Percentiles rank a stretch among this genome's conserved stretches.
Evolutionary conservation across 2,329 filamentous ascomycete species (phyloP).

Genomic region (Fusarium sp.): DNA sequence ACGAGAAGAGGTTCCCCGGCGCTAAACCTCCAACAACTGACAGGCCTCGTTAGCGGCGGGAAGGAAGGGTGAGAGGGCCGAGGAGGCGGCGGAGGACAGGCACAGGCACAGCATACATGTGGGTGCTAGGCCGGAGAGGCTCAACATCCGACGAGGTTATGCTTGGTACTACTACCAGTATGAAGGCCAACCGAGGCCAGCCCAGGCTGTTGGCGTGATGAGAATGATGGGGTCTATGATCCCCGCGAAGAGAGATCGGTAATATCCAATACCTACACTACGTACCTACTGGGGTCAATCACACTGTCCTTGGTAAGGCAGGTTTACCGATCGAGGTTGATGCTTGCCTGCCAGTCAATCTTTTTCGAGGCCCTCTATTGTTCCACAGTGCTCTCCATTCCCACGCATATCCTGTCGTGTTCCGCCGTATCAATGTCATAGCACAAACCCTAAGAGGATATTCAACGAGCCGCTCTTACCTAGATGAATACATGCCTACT

Average conservation of each 20-base stretch:
- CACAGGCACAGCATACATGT: conserved; percentile 10
- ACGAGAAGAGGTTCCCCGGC: conserved; percentile 37
- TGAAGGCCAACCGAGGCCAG: neutral
- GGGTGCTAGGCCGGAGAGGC: conserved; percentile 31
- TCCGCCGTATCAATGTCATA: conserved; percentile 31
- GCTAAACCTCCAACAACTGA: conserved; percentile 37
- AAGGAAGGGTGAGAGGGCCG: conserved; percentile 37
- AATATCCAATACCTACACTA: neutral
- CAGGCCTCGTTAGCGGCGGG: conserved; percentile 43
- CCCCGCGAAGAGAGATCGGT: conserved; percentile 28
- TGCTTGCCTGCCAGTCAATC: conserved; percentile 2
- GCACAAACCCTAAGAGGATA: conserved; percentile 22
- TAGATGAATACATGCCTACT: neutral
- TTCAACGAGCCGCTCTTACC: conserved; percentile 18
- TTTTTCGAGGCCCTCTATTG: conserved; percentile 21
- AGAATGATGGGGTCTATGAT: conserved; percentile 8
- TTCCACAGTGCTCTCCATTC: conserved; percentile 25
- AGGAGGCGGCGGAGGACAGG: conserved; percentile 26
- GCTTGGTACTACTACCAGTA: neutral
- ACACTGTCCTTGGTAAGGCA: conserved; percentile 3
- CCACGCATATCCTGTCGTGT: conserved; percentile 19
- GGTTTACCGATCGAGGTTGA: conserved; percentile 5
- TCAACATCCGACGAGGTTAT: conserved; percentile 30
- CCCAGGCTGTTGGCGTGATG: conserved; percentile 23
- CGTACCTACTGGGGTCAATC: neutral